Percentiles rank a stretch among this genome's conserved stretches.
These are phyloP conservation scores for Colletotrichum trifolii DNA, from an alignment of 2,329 filamentous ascomycete species.

Conservation along the genomic window DNA sequence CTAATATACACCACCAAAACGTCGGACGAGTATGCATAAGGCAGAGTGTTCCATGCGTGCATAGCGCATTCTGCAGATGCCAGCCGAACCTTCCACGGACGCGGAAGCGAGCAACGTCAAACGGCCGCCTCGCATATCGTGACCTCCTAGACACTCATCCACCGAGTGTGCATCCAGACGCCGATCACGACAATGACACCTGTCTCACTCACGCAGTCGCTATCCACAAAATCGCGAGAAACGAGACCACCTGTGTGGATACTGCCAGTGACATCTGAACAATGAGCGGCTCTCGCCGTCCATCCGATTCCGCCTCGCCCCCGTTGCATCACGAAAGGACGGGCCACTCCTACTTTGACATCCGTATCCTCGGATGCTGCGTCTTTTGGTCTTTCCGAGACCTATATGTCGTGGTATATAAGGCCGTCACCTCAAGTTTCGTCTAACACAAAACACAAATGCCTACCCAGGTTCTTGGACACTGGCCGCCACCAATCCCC, in stretches of 20 bases:
- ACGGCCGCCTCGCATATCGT: neutral
- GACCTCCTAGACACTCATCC: neutral
- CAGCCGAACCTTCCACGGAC: neutral
- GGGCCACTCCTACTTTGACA: neutral
- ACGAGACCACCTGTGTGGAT: too few relatives aligned
- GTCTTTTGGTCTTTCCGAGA: neutral
- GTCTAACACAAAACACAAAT: too few relatives aligned
- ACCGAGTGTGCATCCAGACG: neutral
- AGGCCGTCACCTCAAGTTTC: too few relatives aligned
- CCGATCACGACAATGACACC: neutral
- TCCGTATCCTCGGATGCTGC: neutral
- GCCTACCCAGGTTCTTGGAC: neutral
- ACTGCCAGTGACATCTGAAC: neutral
- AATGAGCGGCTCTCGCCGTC: neutral
- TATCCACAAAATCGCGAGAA: too few relatives aligned
- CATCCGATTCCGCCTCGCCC: slow-evolving; percentile 6
- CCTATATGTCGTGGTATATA: neutral
- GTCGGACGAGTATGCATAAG: too few relatives aligned
- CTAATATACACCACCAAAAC: too few relatives aligned
- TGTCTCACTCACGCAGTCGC: too few relatives aligned
- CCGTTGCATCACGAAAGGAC: neutral
- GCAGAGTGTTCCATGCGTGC: too few relatives aligned
- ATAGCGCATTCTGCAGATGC: neutral
- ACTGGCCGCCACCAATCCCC: neutral
- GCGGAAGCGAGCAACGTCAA: neutral